Conservation (phyloP, 352 stramenopile genomes). For the Phytopythium ostracodes region DNA sequence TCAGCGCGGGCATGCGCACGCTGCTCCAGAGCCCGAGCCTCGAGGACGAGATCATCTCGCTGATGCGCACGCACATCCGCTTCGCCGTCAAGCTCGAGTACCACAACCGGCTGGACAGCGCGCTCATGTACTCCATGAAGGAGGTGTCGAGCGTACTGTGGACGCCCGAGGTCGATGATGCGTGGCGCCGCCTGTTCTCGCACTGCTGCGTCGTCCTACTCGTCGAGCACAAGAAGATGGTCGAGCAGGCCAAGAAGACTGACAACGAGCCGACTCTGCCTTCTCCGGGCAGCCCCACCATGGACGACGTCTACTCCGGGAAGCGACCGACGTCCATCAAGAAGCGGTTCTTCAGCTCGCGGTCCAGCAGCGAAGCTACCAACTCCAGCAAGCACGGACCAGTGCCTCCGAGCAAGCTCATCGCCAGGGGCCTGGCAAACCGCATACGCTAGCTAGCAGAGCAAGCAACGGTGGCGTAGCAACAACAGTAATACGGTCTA, state of each 20-base stretch:
- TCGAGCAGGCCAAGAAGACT: background rate
- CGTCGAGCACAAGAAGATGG: conserved; percentile 14
- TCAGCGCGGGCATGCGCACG: conserved; percentile 54
- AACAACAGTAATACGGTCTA: background rate
- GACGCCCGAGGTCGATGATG: conserved; percentile 33
- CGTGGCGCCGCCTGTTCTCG: conserved; percentile 35
- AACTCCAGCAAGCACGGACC: background rate
- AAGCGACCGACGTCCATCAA: conserved; percentile 12
- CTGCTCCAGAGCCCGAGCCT: conserved; percentile 47
- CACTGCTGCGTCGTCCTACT: conserved; percentile 38
- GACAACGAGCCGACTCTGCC: conserved; percentile 11
- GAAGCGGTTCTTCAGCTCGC: conserved; percentile 8
- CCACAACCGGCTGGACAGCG: conserved; percentile 88
- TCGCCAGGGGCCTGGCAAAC: background rate
- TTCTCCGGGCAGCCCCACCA: conserved; percentile 1
- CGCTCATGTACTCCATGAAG: conserved; percentile 79
- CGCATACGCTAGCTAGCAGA: background rate
- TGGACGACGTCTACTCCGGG: conserved; percentile 12
- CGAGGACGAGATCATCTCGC: conserved; percentile 55
- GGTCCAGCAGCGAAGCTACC: background rate
- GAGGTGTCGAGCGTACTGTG: conserved; percentile 32
- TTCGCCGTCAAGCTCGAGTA: conserved; percentile 82
- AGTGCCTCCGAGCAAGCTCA: background rate
- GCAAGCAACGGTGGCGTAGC: background rate
- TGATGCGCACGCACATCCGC: conserved; percentile 73